phyloP scores from a whole-genome alignment of 2,329 filamentous ascomycete genomes.

The Lasiodiplodia gonubiensis region DNA sequence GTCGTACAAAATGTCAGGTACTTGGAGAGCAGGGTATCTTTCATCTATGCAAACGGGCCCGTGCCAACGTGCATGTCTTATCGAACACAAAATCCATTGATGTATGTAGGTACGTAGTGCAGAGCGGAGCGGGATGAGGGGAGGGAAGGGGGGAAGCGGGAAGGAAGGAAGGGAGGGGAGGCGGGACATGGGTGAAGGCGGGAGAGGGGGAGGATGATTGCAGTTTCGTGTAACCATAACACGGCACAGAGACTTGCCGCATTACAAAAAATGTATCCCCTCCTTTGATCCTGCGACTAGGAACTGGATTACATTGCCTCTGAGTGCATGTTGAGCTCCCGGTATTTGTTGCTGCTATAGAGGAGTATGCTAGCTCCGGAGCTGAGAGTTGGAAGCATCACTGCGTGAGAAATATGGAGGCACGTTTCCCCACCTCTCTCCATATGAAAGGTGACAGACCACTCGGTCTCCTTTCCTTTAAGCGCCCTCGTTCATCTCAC shows the following conservation, averaged over 20 bases:
- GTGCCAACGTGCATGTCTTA: constrained; percentile 5
- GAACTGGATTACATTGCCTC: neutral
- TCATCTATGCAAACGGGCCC: constrained; percentile 9
- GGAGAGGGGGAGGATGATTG: neutral
- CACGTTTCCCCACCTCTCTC: neutral
- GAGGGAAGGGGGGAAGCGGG: neutral
- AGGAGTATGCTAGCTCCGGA: neutral
- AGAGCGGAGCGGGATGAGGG: constrained; percentile 15
- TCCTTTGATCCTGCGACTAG: neutral
- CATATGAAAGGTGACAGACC: neutral
- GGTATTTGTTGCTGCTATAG: neutral
- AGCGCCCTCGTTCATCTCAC: neutral
- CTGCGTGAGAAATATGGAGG: neutral
- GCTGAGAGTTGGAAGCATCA: neutral
- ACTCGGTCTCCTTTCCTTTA: neutral
- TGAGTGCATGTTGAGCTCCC: neutral
- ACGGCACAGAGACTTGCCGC: constrained; percentile 12
- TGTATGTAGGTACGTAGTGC: constrained; percentile 1
- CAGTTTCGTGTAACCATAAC: constrained; percentile 7
- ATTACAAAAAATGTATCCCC: neutral
- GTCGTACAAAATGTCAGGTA: neutral
- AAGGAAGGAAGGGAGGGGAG: neutral
- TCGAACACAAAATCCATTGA: constrained; percentile 11
- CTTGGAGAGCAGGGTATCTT: neutral
- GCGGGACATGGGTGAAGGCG: neutral